Base-by-base conservation (phyloP, 768 basidiomycete genomes). In the Collybia mongolica region DNA sequence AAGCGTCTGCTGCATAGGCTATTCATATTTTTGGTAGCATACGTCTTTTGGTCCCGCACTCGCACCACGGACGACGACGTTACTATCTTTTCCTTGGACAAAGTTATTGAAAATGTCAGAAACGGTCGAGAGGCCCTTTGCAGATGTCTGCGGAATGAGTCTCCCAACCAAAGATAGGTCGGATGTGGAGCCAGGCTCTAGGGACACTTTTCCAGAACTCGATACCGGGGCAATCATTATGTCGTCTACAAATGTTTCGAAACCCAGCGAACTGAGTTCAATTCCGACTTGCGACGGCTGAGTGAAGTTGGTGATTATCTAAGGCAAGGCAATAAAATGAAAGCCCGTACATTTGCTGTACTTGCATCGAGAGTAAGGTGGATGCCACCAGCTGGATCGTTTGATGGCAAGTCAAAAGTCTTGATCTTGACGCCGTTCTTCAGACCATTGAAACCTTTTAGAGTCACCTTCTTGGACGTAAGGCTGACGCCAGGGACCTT, bases 231-330 rank as follows among this genome's bases (percentile, higher is more conserved):
- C 88, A 49, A 90, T 79, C 62, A 80, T 72, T 8, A 75, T 68
- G 23, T 73, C 69, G 22, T 72, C 72, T 28, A 76, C 73, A 57
- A 72, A 83, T 15, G 81, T 81, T 44, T 82, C 71, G 66, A 90
- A 90, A 0, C 74, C 75, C 46, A 90, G 75, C 2, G 77, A 75
- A 53, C 72, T 76, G 6, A 90, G 70, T 51, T 80, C 68, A 11
- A 90, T 80, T 22, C 88, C 88, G 35, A 90, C 84, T 74, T 88
- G 86, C 1, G 87, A 84, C 24, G 88, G 88, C 83, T 86, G 14
- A 19, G 2, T 43, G 17, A 22, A 28, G 39, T 48, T 20, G 20
- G 32, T 24, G 8, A 28, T 3, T 18, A 36, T 20, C 20, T 18
- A 49, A 26, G 22, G 24, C n/a, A 26, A 22, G 17, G 24, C 15